Conservation (phyloP, 768 basidiomycete genomes). For the Boletus huronensis region DNA sequence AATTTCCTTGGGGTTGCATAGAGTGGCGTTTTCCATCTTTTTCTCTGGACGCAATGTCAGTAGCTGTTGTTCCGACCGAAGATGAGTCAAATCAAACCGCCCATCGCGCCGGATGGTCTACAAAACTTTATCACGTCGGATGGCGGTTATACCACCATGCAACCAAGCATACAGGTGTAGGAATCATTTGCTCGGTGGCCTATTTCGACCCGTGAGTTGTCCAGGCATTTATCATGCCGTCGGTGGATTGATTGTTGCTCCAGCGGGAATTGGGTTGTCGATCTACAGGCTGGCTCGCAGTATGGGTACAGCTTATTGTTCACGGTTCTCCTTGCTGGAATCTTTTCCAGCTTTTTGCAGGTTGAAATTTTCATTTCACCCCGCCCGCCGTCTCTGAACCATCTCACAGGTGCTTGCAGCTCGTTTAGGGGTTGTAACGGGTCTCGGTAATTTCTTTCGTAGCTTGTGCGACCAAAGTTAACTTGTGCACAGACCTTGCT, state of each 20-base stretch:
- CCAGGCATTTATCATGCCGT: neutral
- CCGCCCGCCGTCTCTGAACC: neutral
- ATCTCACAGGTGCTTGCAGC: constrained; percentile 63
- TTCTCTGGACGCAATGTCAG: constrained; percentile 14
- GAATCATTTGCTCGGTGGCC: constrained; percentile 83
- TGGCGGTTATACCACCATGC: constrained; percentile 45
- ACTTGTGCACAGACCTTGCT: constrained; percentile 47
- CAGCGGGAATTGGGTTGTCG: constrained; percentile 88
- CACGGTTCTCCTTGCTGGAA: constrained; percentile 75
- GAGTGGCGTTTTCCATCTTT: neutral
- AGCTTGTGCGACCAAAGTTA: neutral
- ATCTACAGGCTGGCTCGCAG: constrained; percentile 80
- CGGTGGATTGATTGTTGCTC: neutral
- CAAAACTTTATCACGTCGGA: constrained; percentile 21
- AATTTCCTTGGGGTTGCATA: neutral
- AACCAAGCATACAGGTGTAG: constrained; percentile 71
- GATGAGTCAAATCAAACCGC: constrained; percentile 1
- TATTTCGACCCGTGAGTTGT: constrained; percentile 79
- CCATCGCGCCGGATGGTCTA: constrained; percentile 16
- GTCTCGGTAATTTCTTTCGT: constrained; percentile 51
- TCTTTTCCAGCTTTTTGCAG: constrained; percentile 84
- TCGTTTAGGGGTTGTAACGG: constrained; percentile 79
- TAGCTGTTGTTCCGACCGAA: neutral
- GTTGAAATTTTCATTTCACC: constrained; percentile 22
- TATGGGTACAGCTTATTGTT: constrained; percentile 88